Evolutionary conservation across 768 basidiomycete genomes (phyloP).

Genomic region (Exidia glandulosa): DNA sequence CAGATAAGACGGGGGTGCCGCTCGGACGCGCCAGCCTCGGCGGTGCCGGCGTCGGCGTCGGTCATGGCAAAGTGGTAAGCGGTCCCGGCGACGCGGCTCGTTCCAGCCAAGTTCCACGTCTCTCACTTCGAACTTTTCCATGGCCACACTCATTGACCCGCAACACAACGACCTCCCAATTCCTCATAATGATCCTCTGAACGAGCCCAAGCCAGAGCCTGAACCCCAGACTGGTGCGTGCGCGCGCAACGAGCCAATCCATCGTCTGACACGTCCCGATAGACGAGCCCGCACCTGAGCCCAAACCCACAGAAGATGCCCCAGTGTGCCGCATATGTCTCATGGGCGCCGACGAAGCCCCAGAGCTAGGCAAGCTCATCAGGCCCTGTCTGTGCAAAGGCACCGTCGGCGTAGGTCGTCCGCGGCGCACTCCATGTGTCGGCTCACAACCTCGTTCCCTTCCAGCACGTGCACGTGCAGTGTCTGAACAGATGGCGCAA

Average conservation of each 20-base stretch:
- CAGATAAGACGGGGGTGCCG: neutral
- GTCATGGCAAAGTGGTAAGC: neutral
- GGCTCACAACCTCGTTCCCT: conserved; percentile 1
- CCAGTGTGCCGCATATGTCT: conserved; percentile 68
- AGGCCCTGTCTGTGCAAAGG: conserved; percentile 74
- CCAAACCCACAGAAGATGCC: conserved; percentile 8
- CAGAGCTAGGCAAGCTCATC: conserved; percentile 61
- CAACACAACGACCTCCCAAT: neutral
- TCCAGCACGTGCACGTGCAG: conserved; percentile 63
- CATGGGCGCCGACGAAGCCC: conserved; percentile 42
- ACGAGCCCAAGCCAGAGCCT: neutral
- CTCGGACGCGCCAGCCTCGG: neutral
- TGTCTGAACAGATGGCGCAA: conserved; percentile 71
- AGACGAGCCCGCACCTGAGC: neutral
- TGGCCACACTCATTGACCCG: neutral
- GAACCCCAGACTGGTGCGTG: neutral
- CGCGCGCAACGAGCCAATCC: neutral
- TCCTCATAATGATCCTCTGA: neutral
- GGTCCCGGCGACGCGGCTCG: neutral
- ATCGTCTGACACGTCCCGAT: neutral
- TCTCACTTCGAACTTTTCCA: neutral
- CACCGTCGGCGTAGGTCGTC: conserved; percentile 49
- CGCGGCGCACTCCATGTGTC: neutral
- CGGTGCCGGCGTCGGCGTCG: neutral
- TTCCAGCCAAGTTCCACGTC: neutral